Percentiles rank a stretch among this genome's conserved stretches.
Evolutionary conservation across 352 stramenopile species (phyloP).

Genomic region (Globisporangium emineosum): DNA sequence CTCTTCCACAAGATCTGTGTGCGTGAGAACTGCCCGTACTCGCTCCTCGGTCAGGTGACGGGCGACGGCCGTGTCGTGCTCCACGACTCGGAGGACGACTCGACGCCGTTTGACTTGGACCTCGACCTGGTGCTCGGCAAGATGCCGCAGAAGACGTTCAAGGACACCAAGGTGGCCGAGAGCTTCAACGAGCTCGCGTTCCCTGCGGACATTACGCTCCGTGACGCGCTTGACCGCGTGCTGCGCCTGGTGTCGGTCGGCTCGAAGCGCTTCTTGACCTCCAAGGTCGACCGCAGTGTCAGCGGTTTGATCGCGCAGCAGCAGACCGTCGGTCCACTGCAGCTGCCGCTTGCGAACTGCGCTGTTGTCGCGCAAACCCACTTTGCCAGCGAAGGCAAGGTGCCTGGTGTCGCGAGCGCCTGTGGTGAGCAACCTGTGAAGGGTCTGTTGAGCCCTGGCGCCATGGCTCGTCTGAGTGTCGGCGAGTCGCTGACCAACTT

Average conservation of each 20-base stretch:
- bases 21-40: conserved; percentile 97
- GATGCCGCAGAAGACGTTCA: conserved; percentile 99
- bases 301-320: conserved; percentile 98
- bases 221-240: conserved; percentile 92
- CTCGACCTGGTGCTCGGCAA: conserved; percentile 98
- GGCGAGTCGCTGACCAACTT: conserved; percentile 99
- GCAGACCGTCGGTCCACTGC: conserved; percentile 97
- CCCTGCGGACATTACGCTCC: conserved; percentile 87
- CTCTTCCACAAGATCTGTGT: conserved; percentile 95
- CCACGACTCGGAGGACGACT: conserved; percentile 93
- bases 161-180: conserved; percentile 72
- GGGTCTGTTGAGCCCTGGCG: conserved; percentile 91
- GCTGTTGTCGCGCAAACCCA: conserved; percentile 96
- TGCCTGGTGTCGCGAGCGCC: conserved; percentile 94
- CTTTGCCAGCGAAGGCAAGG: conserved; percentile 82
- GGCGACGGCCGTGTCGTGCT: conserved; percentile 96
- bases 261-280: conserved; percentile 97
- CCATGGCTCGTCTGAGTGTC: conserved; percentile 96
- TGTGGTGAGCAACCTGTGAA: conserved; percentile 98
- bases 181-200: conserved; percentile 63
- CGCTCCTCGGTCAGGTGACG: conserved; percentile 94
- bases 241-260: conserved; percentile 95
- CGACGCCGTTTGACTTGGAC: conserved; percentile 95
- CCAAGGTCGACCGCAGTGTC: conserved; percentile 97
- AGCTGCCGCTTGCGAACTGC: conserved; percentile 96